Evolutionary conservation across 2,329 filamentous ascomycete genomes (phyloP), one percentile per base, ranked within the genome.

Genomic region (Tolypocladium sp.): DNA sequence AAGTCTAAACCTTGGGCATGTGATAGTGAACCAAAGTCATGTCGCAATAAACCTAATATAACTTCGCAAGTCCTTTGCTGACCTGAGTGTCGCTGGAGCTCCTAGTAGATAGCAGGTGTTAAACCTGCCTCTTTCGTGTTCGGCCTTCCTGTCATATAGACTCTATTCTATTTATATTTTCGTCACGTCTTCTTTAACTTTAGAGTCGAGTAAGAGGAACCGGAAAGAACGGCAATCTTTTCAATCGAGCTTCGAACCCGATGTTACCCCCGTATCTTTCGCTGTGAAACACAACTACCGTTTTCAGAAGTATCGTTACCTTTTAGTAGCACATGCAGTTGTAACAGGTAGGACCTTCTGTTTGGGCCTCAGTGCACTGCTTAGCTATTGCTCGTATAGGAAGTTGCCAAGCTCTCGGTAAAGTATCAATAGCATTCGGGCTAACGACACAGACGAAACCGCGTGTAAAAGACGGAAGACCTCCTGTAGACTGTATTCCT

Each of bases 331-430:
- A n/a, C 10, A 20, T 33, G 27, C 25, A 20, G 15, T 33, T 12
- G 3, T 2, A 33, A 33, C 27, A 51, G 20, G 25, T 15, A 33
- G 10, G 13, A 30, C 5, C 44, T 20, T 30, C 25, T 30, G 25
- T 30, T 30, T 20, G 13, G 25, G 25, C 25, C 20, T 52, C 20
- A 27, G 10, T 20, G 30, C 30, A 20, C 15, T 33, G 27, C 27
- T 52, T n/a, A 33, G 27, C 46, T 52, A 52, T n/a, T n/a, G 35
- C 46, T 33, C 17, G 27, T 52, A n/a, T 52, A 52, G 46, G 46
- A 52, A 52, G 46, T 52, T n/a, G 46, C 27, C 17, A 33, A 52
- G 22, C 46, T 52, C 17, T 15, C 1, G 3, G 2, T 10, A 33
- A 35, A n/a, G 1, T n/a, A 3, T 52, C 27, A 12, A 3, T 12